A percentile compares a stretch with the other conserved stretches of the same genome.
phyloP scores from a whole-genome alignment of 23 red algal species.

The Chondrus crispus region DNA sequence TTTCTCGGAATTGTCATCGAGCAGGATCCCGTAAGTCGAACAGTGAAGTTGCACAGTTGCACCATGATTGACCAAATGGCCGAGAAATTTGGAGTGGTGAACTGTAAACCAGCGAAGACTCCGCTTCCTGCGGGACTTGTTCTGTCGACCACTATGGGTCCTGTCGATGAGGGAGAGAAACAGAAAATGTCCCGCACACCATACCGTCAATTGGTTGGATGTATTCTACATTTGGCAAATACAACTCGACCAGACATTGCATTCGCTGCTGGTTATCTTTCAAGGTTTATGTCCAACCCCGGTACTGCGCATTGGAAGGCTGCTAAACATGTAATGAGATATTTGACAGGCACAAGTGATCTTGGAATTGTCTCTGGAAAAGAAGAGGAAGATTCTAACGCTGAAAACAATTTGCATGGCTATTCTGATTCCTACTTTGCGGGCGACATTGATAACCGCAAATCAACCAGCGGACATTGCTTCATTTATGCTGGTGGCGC shows the following conservation, averaged over 20 bases:
- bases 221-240: no score
- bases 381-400: neutral
- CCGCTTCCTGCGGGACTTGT: neutral
- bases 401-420: neutral
- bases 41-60: neutral
- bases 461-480: constrained; percentile 6
- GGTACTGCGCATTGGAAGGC: constrained; percentile 1
- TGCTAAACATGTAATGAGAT: constrained; percentile 10
- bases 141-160: no score
- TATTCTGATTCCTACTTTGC: neutral
- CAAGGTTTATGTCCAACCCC: neutral
- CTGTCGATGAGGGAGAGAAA: no score
- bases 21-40: neutral
- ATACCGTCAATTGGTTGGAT: no score
- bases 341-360: neutral
- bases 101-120: neutral
- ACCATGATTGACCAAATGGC: neutral
- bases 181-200: no score
- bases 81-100: neutral
- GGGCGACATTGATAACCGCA: neutral
- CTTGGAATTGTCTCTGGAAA: constrained; percentile 20
- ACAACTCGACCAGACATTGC: constrained; percentile 15
- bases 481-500: neutral
- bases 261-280: constrained; percentile 5
- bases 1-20: constrained; percentile 1